A percentile compares a stretch with the other conserved stretches of the same genome.
Evolutionary conservation across 805 yeast species (phyloP).

Genomic region (Wickerhamiella allomyrinae): DNA sequence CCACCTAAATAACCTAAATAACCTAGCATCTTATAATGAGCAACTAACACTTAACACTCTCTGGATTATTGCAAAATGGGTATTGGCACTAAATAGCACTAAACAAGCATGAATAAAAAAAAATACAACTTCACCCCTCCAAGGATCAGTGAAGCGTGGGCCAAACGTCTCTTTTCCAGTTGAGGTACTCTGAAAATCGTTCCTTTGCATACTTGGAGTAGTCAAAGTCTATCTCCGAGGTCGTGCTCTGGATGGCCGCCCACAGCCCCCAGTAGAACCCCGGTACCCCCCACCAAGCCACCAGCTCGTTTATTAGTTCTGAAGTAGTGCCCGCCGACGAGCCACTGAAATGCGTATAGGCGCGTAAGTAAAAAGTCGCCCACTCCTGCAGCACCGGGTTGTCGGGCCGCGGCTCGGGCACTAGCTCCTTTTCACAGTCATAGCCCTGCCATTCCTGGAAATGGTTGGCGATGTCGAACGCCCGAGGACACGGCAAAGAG

Average conservation of each 20-base stretch:
- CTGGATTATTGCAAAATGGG: too few species aligned
- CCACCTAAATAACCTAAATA: too few species aligned
- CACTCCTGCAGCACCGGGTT: constrained; percentile 39
- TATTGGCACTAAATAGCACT: too few species aligned
- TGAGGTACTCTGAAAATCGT: constrained; percentile 54
- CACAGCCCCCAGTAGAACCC: constrained; percentile 80
- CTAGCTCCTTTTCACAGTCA: constrained; percentile 46
- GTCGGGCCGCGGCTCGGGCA: constrained; percentile 36
- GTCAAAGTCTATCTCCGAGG: constrained; percentile 59
- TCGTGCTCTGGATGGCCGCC: constrained; percentile 60
- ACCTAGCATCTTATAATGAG: too few species aligned
- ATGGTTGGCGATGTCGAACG: constrained; percentile 62
- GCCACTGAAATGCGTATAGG: constrained; percentile 11
- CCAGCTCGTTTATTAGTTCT: constrained; percentile 39
- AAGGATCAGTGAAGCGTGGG: too few species aligned
- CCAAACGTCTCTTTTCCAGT: constrained; percentile 34
- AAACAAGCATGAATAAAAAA: too few species aligned
- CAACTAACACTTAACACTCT: too few species aligned
- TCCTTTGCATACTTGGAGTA: constrained; percentile 45
- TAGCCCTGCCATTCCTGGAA: constrained; percentile 76
- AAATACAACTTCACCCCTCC: too few species aligned
- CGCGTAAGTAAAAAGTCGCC: constrained; percentile 43
- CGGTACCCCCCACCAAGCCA: constrained; percentile 57
- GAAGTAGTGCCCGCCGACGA: constrained; percentile 21
- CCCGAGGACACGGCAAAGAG: constrained; percentile 58